Base-by-base conservation (phyloP, 257 asterid species). In the Solanum sitiens region DNA sequence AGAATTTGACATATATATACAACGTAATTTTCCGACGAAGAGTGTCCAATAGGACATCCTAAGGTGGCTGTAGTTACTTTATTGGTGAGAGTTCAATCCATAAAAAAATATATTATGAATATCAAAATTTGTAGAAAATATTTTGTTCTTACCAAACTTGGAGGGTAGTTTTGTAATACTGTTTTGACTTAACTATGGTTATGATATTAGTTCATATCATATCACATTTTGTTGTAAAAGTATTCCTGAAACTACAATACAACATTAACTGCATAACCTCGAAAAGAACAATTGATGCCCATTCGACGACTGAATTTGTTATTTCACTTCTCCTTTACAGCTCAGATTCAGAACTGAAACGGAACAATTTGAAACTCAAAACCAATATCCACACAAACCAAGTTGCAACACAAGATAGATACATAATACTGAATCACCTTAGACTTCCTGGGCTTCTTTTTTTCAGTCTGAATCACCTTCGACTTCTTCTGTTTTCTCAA, bases 401-500 rank as follows among this genome's bases (percentile, higher is more conserved):
- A 18, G 27, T 7, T 32, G 25, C 25, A 72, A 72, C 42, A 71
- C 11, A 40, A 72, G 27, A 72, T 18, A 73, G n/a, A 72, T 72
- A 35, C 47, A 72, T 42, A 42, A 42, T 42, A 42, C 7, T 47
- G 20, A 47, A 47, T 12, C 84, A 87, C 88, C 89, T 90, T 89
- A 23, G 88, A 76, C 87, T 91, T 96, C 91, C 25, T 89, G 90
- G 30, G 30, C 30, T 27, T 27, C 30, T 27, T 27, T 27, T 27
- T 27, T 27, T 27, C 30, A 27, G 30, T 27, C 7, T 47, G 20
- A 47, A 47, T 12, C 84, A 87, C 88, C 89, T 90, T 89, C 25
- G 88, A 76, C 87, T 91, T 96, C 91, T 93, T 92, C 25, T 89
- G 90, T 89, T 92, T 92, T 84, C 87, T 91, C 77, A 89, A 84